Evolutionary conservation across 257 asterid species (phyloP), one percentile per base, ranked within the genome.

Genomic region (Mentha longifolia): DNA sequence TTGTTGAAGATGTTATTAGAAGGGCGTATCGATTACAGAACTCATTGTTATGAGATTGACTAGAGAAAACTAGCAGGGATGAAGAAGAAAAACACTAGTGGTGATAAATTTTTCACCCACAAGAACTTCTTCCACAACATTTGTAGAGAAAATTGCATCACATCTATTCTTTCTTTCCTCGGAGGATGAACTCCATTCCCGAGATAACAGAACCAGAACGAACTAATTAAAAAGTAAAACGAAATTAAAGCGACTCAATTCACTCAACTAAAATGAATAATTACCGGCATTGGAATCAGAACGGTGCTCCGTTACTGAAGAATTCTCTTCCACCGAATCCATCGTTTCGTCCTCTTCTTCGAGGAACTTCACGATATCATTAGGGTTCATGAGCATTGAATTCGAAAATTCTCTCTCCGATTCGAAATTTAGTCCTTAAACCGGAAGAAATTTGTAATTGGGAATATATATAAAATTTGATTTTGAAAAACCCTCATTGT

Each of bases 321-420:
- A 64, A 79, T 82, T 81, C 73, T 96, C 96, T 80, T 89, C 96
- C 51, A 91, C 98, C 2, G 96, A 96, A 67, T 96, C 97, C 96
- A 91, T 80, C 20, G 90, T 91, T 72, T 90, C 97, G 67, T 86
- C 97, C 98, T 9, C 98, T 81, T 93, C 96, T 86, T 93, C 96
- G 10, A 91, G 92, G 74, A 93, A 83, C 73, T 86, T 89, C 96
- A 85, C 81, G 66, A 91, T 22, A 22, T 1, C 72, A 55, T 87
- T 85, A 64, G 93, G 93, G 72, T 90, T 96, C 98, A 92, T 90
- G 10, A 28, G 20, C 61, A 73, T 52, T 57, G 54, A 47, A 22
- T 22, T 22, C 25, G 25, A 2, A 22, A 22, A 22, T 22, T 22
- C 25, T 37, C 28, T 50, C 41, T 15, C 57, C 30, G 42, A 74